phyloP scores from a whole-genome alignment of 345 rosid species.

The Capsella bursapastoris region DNA sequence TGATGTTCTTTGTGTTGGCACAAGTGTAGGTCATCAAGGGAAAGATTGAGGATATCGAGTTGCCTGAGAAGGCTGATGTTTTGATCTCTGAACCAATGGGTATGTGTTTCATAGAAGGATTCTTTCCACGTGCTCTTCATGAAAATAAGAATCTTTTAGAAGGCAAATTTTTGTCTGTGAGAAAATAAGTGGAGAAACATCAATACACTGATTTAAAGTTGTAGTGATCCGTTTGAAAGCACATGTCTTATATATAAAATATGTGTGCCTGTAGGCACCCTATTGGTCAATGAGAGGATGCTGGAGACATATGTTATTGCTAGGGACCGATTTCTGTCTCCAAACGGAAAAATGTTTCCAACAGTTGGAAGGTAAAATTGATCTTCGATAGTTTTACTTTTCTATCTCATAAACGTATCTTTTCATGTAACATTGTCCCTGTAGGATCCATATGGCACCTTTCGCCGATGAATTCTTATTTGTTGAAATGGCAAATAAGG shows the following conservation, averaged over 20 bases:
- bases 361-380: slow-evolving; percentile 74
- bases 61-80: slow-evolving; percentile 95
- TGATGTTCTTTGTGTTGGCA: slow-evolving; percentile 22
- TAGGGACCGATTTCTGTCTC: slow-evolving; percentile 84
- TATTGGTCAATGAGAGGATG: slow-evolving; percentile 95
- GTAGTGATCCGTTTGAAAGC: neutral
- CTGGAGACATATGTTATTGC: slow-evolving; percentile 94
- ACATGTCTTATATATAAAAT: neutral
- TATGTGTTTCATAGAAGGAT: slow-evolving; percentile 39
- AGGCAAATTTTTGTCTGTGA: slow-evolving; percentile 9
- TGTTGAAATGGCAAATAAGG: slow-evolving; percentile 97
- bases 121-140: slow-evolving; percentile 34
- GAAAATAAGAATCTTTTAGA: slow-evolving; percentile 29
- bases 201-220: slow-evolving; percentile 7
- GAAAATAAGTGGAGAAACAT: slow-evolving; percentile 18
- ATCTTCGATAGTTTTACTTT: slow-evolving; percentile 15
- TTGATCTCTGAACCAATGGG: slow-evolving; percentile 99
- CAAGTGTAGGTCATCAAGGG: slow-evolving; percentile 80
- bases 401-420: slow-evolving; percentile 8
- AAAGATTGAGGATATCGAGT: slow-evolving; percentile 89
- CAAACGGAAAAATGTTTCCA: slow-evolving; percentile 92
- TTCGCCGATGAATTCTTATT: slow-evolving; percentile 89
- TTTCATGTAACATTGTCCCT: slow-evolving; percentile 34
- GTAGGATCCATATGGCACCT: slow-evolving; percentile 98
- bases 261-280: slow-evolving; percentile 59